phyloP scores from a whole-genome alignment of 352 stramenopile species.

The Pythium scleroteichum region DNA sequence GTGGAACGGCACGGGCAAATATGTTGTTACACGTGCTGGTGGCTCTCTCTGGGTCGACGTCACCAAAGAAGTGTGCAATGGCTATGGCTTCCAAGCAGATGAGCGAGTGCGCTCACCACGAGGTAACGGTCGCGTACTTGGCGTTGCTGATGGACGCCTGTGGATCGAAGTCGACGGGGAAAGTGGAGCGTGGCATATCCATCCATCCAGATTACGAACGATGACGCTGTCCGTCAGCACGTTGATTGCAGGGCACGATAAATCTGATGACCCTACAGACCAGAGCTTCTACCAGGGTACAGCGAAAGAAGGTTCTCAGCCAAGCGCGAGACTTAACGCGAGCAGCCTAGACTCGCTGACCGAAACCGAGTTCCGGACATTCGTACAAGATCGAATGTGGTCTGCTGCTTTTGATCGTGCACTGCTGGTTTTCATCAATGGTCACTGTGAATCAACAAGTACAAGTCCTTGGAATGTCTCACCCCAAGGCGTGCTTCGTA shows the following conservation, averaged over 20 bases:
- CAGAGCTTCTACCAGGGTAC: no score
- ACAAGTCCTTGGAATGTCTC: constrained; percentile 67
- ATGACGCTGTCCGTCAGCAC: constrained; percentile 29
- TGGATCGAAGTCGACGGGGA: constrained; percentile 87
- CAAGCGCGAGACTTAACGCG: no score
- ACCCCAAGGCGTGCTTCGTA: constrained; percentile 33
- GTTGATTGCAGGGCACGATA: neutral
- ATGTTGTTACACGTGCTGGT: constrained; percentile 58
- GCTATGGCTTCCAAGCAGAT: constrained; percentile 50
- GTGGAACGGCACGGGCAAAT: constrained; percentile 45
- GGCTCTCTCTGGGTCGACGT: constrained; percentile 75
- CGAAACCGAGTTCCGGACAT: constrained; percentile 7
- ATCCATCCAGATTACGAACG: constrained; percentile 60
- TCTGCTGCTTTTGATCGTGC: constrained; percentile 40
- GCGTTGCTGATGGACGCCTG: constrained; percentile 52
- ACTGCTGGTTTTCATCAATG: constrained; percentile 46
- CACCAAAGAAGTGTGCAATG: constrained; percentile 31
- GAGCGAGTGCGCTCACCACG: constrained; percentile 73
- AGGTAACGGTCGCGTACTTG: constrained; percentile 72
- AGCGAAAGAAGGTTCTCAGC: no score
- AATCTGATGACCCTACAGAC: neutral
- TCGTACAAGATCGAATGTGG: constrained; percentile 43
- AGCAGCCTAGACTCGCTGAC: neutral
- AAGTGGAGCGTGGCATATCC: constrained; percentile 75
- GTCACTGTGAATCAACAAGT: constrained; percentile 53